Percentiles rank a stretch among this genome's conserved stretches.
phyloP scores from a whole-genome alignment of 108 stramenopile species.

The Fragilariopsis cylindrus region DNA sequence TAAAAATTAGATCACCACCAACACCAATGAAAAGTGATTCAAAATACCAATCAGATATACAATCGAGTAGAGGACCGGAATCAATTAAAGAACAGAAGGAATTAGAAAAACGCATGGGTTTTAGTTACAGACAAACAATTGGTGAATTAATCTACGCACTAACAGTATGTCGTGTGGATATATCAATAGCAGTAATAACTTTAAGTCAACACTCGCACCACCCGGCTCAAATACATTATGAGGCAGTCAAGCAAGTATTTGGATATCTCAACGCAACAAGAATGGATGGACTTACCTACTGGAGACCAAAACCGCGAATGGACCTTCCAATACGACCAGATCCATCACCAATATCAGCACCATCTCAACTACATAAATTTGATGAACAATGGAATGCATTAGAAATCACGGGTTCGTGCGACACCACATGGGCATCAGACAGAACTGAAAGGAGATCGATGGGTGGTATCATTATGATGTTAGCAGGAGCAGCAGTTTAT shows the following conservation, averaged over 20 bases:
- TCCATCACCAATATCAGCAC: background rate
- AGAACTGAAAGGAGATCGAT: slow-evolving; percentile 26
- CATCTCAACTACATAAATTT: too few relatives aligned
- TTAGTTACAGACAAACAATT: slow-evolving; percentile 25
- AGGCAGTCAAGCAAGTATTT: background rate
- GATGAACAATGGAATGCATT: too few relatives aligned
- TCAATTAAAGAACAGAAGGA: slow-evolving; percentile 4
- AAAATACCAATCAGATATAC: background rate
- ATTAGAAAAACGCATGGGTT: slow-evolving; percentile 14
- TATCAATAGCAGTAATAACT: slow-evolving; percentile 10
- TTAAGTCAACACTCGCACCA: background rate
- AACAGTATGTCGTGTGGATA: slow-evolving; percentile 20
- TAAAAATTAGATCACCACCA: background rate
- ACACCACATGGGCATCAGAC: slow-evolving; percentile 42
- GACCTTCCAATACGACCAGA: background rate
- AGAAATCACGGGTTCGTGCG: slow-evolving; percentile 5
- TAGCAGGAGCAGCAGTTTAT: slow-evolving; percentile 35
- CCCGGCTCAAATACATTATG: background rate
- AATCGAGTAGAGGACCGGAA: background rate
- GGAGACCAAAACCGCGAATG: background rate
- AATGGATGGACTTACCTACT: background rate
- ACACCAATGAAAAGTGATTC: background rate
- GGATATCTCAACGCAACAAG: background rate
- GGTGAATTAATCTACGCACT: slow-evolving; percentile 39
- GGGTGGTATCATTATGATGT: slow-evolving; percentile 24